A percentile compares a stretch with the other conserved stretches of the same genome.
Conservation (phyloP, 495 filamentous ascomycete genomes). For the Peziza echinospora region DNA sequence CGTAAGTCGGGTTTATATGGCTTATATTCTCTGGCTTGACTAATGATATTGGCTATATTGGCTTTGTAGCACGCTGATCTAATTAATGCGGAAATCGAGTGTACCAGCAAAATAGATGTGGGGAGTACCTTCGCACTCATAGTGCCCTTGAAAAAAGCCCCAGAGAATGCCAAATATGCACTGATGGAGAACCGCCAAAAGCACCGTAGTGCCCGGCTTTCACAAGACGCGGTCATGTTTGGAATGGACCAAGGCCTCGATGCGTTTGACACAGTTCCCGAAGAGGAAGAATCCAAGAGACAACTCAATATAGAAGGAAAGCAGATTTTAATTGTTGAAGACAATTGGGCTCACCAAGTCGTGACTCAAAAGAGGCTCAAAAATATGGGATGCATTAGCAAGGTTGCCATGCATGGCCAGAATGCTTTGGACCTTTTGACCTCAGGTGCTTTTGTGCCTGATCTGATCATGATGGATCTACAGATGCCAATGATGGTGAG, state of each 20-base stretch:
- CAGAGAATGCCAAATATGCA: not conserved
- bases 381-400: slow-evolving; percentile 11
- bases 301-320: slow-evolving; percentile 8
- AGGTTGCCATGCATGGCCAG: slow-evolving; percentile 11
- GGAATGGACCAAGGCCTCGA: too few species aligned
- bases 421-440: slow-evolving; percentile 9
- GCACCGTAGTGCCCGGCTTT: too few species aligned
- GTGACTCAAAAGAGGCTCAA: slow-evolving; percentile 10
- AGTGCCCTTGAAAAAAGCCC: not conserved
- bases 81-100: not conserved
- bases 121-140: not conserved
- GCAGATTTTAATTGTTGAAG: slow-evolving; percentile 13
- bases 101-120: not conserved
- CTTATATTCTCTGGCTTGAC: too few species aligned
- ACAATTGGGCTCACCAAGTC: slow-evolving; percentile 15
- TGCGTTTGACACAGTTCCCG: too few species aligned
- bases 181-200: not conserved
- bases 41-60: too few species aligned
- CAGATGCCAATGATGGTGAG: slow-evolving; percentile 16
- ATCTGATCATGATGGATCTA: slow-evolving; percentile 16
- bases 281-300: not conserved
- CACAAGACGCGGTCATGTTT: too few species aligned
- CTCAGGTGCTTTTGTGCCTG: slow-evolving; percentile 3
- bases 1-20: too few species aligned
- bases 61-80: not conserved